These are phyloP conservation scores for Backusella tarrabulga DNA, from an alignment of 192 early-diverging fungal species.

Conservation along the genomic window DNA sequence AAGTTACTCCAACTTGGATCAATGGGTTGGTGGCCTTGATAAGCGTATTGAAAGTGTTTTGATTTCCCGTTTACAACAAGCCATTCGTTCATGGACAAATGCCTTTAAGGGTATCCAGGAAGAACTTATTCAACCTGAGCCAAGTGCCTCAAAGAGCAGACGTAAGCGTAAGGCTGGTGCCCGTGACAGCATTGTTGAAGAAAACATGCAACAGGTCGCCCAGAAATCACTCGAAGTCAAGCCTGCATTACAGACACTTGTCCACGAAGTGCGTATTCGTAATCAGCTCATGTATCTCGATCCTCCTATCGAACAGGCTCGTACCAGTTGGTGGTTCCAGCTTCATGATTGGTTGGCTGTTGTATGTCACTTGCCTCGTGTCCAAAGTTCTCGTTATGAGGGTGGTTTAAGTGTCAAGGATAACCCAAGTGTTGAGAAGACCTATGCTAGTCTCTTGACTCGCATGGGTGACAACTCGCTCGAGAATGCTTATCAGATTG, in stretches of 20 bases:
- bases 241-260: conserved; percentile 65
- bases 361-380: conserved; percentile 80
- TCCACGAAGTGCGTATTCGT: conserved; percentile 86
- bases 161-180: conserved; percentile 39
- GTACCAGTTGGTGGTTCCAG: conserved; percentile 83
- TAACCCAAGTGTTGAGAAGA: conserved; percentile 51
- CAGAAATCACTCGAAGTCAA: conserved; percentile 47
- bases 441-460: conserved; percentile 69
- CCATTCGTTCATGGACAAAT: conserved; percentile 73
- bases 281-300: conserved; percentile 98
- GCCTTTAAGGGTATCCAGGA: conserved; percentile 62
- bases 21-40: conserved; percentile 87
- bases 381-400: conserved; percentile 92
- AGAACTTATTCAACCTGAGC: conserved; percentile 40
- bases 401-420: conserved; percentile 64
- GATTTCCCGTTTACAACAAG: conserved; percentile 66
- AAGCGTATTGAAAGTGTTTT: conserved; percentile 76
- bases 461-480: conserved; percentile 68
- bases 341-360: conserved; percentile 93
- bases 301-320: conserved; percentile 94
- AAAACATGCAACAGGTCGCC: conserved; percentile 22
- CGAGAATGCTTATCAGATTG: conserved; percentile 75
- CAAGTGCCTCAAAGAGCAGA: conserved; percentile 39
- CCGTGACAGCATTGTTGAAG: conserved; percentile 35
- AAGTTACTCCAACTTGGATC: conserved; percentile 89